A percentile compares a stretch with the other conserved stretches of the same genome.
Conservation (phyloP, 345 rosid genomes). For the Rhizophora mangle region DNA sequence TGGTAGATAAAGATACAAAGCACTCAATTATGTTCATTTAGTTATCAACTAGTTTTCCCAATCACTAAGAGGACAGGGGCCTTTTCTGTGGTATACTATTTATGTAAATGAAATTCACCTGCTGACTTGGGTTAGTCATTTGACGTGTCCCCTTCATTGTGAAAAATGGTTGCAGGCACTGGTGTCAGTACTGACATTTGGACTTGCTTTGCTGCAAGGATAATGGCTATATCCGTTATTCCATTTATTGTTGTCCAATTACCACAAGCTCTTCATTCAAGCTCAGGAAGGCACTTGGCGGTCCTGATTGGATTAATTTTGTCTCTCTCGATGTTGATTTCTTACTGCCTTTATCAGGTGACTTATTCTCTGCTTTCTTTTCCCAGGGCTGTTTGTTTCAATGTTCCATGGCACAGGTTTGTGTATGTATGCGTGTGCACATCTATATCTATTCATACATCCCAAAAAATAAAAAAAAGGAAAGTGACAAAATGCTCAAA, state of each 20-base stretch:
- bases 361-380: not conserved
- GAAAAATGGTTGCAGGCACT: constrained; percentile 21
- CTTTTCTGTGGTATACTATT: too few species aligned
- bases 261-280: constrained; percentile 19
- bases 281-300: constrained; percentile 20
- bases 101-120: too few species aligned
- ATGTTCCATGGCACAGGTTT: too few species aligned
- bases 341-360: constrained; percentile 40
- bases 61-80: too few species aligned
- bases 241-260: constrained; percentile 38
- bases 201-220: constrained; percentile 44
- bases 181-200: constrained; percentile 39
- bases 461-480: too few species aligned
- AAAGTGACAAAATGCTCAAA: too few species aligned
- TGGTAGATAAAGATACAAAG: not conserved
- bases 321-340: constrained; percentile 20
- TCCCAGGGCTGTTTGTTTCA: not conserved
- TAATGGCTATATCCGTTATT: constrained; percentile 39
- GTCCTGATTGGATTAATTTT: constrained; percentile 25
- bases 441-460: too few species aligned
- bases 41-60: too few species aligned
- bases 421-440: too few species aligned
- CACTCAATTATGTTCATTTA: not conserved
- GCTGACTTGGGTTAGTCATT: not conserved
- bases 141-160: not conserved